These are phyloP conservation scores for Tulasnella sp. DNA, from an alignment of 768 basidiomycete genomes.

Conservation along the genomic window DNA sequence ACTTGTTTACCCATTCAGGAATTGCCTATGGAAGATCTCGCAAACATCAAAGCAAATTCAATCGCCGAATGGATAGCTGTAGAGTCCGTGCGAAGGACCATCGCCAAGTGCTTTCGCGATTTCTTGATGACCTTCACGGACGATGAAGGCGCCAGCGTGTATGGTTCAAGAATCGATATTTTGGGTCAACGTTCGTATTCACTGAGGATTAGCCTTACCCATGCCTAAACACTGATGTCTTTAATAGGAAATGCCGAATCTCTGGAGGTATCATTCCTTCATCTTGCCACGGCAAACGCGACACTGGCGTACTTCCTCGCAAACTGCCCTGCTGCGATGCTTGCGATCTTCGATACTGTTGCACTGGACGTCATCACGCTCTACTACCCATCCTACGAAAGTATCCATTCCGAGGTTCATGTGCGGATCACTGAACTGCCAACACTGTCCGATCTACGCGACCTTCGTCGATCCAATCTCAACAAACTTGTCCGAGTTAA, in stretches of 20 bases:
- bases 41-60: slow-evolving; percentile 95
- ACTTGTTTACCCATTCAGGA: slow-evolving; percentile 42
- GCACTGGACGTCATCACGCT: slow-evolving; percentile 88
- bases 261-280: slow-evolving; percentile 93
- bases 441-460: slow-evolving; percentile 76
- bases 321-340: slow-evolving; percentile 87
- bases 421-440: slow-evolving; percentile 94
- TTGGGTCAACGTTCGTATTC: slow-evolving; percentile 72
- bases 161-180: slow-evolving; percentile 84
- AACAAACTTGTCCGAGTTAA: slow-evolving; percentile 92
- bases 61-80: slow-evolving; percentile 97
- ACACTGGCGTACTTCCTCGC: slow-evolving; percentile 96
- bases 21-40: slow-evolving; percentile 86
- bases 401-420: slow-evolving; percentile 96
- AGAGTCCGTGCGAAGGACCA: slow-evolving; percentile 79
- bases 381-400: slow-evolving; percentile 90
- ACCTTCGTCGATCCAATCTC: slow-evolving; percentile 80
- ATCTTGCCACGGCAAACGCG: slow-evolving; percentile 82
- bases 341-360: slow-evolving; percentile 88
- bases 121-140: slow-evolving; percentile 96
- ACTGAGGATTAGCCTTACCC: not conserved
- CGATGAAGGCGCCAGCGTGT: slow-evolving; percentile 80
- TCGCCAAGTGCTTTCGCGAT: slow-evolving; percentile 83
- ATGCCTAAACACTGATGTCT: slow-evolving; percentile 15
- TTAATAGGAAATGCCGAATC: slow-evolving; percentile 85